A percentile compares a stretch with the other conserved stretches of the same genome.
Conservation (phyloP, 768 basidiomycete species). For the Lactarius tabidus region DNA sequence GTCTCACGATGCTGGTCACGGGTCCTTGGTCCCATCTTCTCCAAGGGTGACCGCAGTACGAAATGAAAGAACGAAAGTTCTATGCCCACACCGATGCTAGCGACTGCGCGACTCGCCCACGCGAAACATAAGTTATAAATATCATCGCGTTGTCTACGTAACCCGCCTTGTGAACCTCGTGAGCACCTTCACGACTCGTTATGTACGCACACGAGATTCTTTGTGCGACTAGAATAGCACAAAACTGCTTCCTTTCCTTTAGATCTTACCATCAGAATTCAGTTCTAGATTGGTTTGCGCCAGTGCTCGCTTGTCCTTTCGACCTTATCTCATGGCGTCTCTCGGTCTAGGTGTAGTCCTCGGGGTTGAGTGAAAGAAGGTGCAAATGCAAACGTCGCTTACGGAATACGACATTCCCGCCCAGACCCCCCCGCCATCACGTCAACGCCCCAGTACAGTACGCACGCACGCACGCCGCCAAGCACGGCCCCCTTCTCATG, state of each 20-base stretch:
- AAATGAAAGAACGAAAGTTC: not conserved
- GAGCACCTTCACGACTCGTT: not conserved
- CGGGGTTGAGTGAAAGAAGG: not conserved
- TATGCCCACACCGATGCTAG: not conserved
- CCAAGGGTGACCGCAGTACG: not conserved
- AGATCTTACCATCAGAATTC: not conserved
- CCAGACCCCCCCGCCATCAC: not conserved
- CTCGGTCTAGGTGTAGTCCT: not conserved
- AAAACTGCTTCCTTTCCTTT: not conserved
- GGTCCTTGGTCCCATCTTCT: not conserved
- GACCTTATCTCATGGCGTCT: not conserved
- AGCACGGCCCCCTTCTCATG: conserved; percentile 3
- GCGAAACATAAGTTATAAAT: not conserved
- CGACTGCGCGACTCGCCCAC: not conserved
- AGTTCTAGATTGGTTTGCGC: not conserved
- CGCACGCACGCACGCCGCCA: not conserved
- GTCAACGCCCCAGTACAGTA: too few species aligned
- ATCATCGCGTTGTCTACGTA: not conserved
- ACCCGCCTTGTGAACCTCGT: not conserved
- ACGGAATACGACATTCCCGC: not conserved
- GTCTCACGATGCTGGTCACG: not conserved
- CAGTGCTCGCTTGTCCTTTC: not conserved
- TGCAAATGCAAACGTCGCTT: not conserved
- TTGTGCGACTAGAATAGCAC: not conserved
- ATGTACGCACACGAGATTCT: not conserved